Evolutionary conservation across 2,329 filamentous ascomycete species (phyloP), one percentile per base, ranked within the genome.

Genomic region (Cucurbitaria berberidis): DNA sequence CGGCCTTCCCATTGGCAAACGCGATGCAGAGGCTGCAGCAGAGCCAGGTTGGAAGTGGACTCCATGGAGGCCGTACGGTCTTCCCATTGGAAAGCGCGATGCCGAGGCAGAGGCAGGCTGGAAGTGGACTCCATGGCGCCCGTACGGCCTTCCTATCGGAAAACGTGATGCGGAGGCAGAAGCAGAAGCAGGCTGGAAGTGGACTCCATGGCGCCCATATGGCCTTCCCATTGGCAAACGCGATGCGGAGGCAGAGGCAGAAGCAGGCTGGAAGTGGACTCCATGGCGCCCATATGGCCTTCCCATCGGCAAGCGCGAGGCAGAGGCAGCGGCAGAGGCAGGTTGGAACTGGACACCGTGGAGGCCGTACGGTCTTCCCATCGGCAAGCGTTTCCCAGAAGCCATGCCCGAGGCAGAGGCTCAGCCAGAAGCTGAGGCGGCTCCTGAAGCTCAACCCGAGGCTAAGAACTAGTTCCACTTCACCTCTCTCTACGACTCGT

Each of bases 91-190:
- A 11, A 59, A 60, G 39, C 57, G 57, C 7, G 39, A 51, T 18
- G 45, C 51, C 40, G 55, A 57, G 10, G 42, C 53, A 6, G 30
- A 43, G 3, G 11, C 38, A 8, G 19, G 26, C 2, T 49, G 49
- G 52, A 40, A 27, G 11, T 45, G 13, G n/a, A n/a, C 42, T 13
- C 53, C 52, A 4, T 47, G 29, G 21, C 42, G 55, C 5, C 55
- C 62, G 0, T 57, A 67, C 22, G 64, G 64, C 13, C 22, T 58
- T 2, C 53, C 57, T 5, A 51, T 54, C 5, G 56, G 59, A 49
- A 75, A 73, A 58, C 74, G 74, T 39, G 67, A 69, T 8, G 74
- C 73, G 30, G 65, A 68, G 10, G 69, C 74, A 16, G 61, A 69
- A 5, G 24, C 53, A 34, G 21, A 42, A 13, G 40, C 41, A 11